Base-by-base conservation (phyloP, 2,329 filamentous ascomycete species). In the Claviceps quebecensis region DNA sequence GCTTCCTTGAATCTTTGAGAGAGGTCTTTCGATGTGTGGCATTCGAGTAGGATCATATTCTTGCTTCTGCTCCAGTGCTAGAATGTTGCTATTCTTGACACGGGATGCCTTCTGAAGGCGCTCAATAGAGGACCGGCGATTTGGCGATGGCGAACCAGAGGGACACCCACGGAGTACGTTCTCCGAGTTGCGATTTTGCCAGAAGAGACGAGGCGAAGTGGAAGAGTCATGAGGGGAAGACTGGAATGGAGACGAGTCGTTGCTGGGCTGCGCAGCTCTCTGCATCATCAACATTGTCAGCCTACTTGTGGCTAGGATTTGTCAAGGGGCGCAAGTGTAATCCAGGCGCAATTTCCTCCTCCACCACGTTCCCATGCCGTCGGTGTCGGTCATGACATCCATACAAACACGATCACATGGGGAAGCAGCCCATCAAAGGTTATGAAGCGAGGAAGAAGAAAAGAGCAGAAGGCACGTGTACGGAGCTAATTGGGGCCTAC, bases 61-160 rank as follows among this genome's bases (percentile, higher is more conserved):
- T 66, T 89, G 81, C 70, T 90, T 90, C 64, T 89, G 85, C 69
- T 96, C 90, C 51, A 90, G 84, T 43, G 88, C 89, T 65, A 95
- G 87, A 76, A 97, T 96, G 71, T 84, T 95, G 77, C 91, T 96
- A 72, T 95, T 97, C 76, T 91, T 95, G 61, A 98, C 93, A 54
- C 93, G 86, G 51, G 91, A 95, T 36, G 89, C 90, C 65, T 84
- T 87, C 71, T 96, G 94, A 54, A 98, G 77, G 63, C 90, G 90
- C 76, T 98, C 93, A 58, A 98, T 90, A 17, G 91, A 97, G 45
- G 87, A 87, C 63, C 91, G 84, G 62, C 87, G 86, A 53, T 81
- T 83, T 22, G 87, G 82, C 45, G 84, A 84, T 7, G 83, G 80
- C 11, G 85, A 81, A 44, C 77, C 73, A 34, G 70, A 67, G 48